Base-by-base conservation (phyloP, 2,329 filamentous ascomycete species). In the Pseudopyrenochaeta lycopersici region DNA sequence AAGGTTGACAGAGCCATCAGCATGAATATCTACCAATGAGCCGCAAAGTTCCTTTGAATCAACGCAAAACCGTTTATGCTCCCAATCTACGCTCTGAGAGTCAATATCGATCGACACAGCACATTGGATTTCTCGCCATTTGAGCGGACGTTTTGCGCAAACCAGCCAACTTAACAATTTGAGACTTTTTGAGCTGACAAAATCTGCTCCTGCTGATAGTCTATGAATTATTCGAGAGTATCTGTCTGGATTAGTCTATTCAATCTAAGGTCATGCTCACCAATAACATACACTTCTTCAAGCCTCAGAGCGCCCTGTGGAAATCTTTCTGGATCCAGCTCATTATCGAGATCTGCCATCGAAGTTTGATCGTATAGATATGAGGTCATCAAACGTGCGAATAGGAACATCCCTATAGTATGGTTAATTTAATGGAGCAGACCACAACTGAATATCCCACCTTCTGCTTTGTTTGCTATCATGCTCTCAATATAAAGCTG, bases 101-200 rank as follows among this genome's bases (percentile, higher is more conserved):
- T 60, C 54, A 2, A 67, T 9, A 45, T 76, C 52, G 1, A 77
- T 66, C 1, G 72, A 67, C 1, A 77, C 52, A 7, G 73, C 74
- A 3, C 76, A 73, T 23, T 78, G 68, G 2, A 81, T 73, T 53
- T 80, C 78, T 46, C 76, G 63, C 72, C 73, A 76, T 46, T 74
- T 74, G 0, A 81, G 57, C 0, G 76, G 68, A 0, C 79, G 67
- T 42, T 71, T 74, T 1, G 78, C 76, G 41, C 76, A 76, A 4
- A 68, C 69, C 10, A 80, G 61, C 75, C 74, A 79, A 1, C 72
- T 66, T 0, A 81, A 63, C 7, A 81, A 65, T 6, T 56, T n/a
- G n/a, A n/a, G n/a, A n/a, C n/a, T n/a, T n/a, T n/a, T n/a, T n/a
- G n/a, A n/a, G n/a, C n/a, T n/a, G n/a, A n/a, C n/a, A n/a, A n/a